These are phyloP conservation scores for Alnus glutinosa DNA, from an alignment of 306 rosid species.

Conservation along the genomic window DNA sequence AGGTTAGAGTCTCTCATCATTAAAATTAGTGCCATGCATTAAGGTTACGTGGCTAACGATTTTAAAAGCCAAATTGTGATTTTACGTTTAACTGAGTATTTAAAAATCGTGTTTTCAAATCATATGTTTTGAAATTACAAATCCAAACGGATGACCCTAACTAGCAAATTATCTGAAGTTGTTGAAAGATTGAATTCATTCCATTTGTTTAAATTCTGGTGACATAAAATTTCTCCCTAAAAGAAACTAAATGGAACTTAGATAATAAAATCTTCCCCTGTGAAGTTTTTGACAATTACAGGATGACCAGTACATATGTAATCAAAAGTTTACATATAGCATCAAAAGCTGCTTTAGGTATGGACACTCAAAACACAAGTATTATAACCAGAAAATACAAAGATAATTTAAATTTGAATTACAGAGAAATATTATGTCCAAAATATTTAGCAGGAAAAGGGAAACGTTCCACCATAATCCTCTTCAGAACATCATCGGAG, in stretches of 20 bases:
- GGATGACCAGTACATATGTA: neutral
- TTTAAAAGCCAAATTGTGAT: too few relatives aligned
- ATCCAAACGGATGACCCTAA: too few relatives aligned
- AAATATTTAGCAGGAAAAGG: constrained; percentile 19
- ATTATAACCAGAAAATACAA: constrained; percentile 11
- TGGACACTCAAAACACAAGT: constrained; percentile 4
- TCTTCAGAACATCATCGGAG: constrained; percentile 35
- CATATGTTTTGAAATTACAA: too few relatives aligned
- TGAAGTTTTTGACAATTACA: neutral
- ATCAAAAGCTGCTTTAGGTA: neutral
- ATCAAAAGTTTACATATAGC: neutral
- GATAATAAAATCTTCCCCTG: neutral
- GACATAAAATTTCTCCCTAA: neutral
- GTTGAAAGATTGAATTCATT: neutral
- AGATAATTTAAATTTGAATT: constrained; percentile 24
- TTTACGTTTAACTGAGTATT: too few relatives aligned
- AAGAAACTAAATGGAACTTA: neutral
- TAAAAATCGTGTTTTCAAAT: too few relatives aligned
- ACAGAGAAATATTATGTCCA: constrained; percentile 34
- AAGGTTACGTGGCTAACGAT: constrained; percentile 18
- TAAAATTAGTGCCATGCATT: constrained; percentile 20
- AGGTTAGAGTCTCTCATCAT: constrained; percentile 26
- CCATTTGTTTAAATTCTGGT: neutral
- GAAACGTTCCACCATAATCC: constrained; percentile 16
- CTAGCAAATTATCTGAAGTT: neutral